Evolutionary conservation across 2,329 filamentous ascomycete species (phyloP).

Genomic region (Ascochyta rabiei): DNA sequence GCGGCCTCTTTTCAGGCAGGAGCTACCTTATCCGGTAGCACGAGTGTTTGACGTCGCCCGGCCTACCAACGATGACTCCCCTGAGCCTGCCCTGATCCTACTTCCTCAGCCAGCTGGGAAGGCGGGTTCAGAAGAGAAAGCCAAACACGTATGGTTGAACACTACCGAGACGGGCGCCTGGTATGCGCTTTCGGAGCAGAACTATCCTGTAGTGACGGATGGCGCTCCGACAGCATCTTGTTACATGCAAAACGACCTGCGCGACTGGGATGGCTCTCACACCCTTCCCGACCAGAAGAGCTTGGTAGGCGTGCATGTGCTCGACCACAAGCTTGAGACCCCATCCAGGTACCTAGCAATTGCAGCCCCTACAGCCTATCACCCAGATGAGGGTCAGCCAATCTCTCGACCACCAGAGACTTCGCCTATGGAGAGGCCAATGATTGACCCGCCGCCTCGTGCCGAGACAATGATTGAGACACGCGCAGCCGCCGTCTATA

Average conservation of each 20-base stretch:
- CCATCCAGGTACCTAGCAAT: slow-evolving; percentile 31
- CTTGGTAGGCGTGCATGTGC: slow-evolving; percentile 49
- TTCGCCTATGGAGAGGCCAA: slow-evolving; percentile 27
- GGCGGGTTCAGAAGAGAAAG: slow-evolving; percentile 48
- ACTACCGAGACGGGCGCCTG: slow-evolving; percentile 85
- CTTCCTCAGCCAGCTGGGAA: slow-evolving; percentile 83
- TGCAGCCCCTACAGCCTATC: slow-evolving; percentile 33
- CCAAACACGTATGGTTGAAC: slow-evolving; percentile 74
- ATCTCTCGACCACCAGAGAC: slow-evolving; percentile 29
- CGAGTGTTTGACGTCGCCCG: slow-evolving; percentile 88
- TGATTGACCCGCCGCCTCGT: slow-evolving; percentile 29
- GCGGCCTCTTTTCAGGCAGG: slow-evolving; percentile 55
- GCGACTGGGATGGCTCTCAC: slow-evolving; percentile 36
- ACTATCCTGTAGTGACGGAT: slow-evolving; percentile 84
- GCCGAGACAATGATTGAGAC: slow-evolving; percentile 22
- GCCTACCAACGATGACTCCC: slow-evolving; percentile 68
- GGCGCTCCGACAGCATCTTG: slow-evolving; percentile 64
- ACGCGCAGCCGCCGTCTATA: slow-evolving; percentile 16
- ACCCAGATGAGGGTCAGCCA: slow-evolving; percentile 27
- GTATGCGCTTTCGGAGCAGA: slow-evolving; percentile 88
- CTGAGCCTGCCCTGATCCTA: slow-evolving; percentile 77
- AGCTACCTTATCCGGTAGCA: slow-evolving; percentile 77
- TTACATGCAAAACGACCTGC: slow-evolving; percentile 51
- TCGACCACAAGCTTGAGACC: slow-evolving; percentile 36
- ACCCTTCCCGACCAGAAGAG: slow-evolving; percentile 40